phyloP scores from a whole-genome alignment of 2,329 filamentous ascomycete genomes.

The Aspergillus viridinutans region DNA sequence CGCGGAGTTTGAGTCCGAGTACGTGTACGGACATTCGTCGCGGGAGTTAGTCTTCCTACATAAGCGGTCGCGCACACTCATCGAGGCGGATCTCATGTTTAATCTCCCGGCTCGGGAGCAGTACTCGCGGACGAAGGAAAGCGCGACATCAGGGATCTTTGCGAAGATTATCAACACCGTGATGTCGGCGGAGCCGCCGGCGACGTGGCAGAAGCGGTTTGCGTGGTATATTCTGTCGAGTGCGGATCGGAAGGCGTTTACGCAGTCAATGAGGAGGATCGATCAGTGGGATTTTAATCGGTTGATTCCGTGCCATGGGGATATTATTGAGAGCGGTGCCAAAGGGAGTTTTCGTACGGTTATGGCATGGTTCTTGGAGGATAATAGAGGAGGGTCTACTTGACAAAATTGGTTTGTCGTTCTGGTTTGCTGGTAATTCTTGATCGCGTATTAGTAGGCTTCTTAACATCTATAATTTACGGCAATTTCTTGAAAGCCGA shows the following conservation, averaged over 20 bases:
- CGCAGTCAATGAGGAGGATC: constrained; percentile 65
- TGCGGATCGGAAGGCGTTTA: constrained; percentile 64
- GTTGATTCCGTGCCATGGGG: constrained; percentile 89
- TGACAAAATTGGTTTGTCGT: neutral
- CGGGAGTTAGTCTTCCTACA: constrained; percentile 86
- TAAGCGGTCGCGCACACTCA: constrained; percentile 71
- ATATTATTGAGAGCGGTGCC: constrained; percentile 70
- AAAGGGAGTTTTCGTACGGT: constrained; percentile 74
- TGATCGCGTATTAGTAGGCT: neutral
- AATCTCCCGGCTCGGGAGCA: constrained; percentile 87
- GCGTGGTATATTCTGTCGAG: constrained; percentile 69
- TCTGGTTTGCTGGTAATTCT: neutral
- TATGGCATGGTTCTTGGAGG: constrained; percentile 73
- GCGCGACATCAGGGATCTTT: constrained; percentile 53
- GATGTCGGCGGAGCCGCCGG: constrained; percentile 54
- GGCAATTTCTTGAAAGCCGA: neutral
- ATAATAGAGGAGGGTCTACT: constrained; percentile 24
- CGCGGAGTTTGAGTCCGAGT: constrained; percentile 79
- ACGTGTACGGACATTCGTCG: constrained; percentile 73
- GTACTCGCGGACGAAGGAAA: constrained; percentile 58
- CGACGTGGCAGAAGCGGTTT: constrained; percentile 74
- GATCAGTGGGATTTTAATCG: constrained; percentile 77
- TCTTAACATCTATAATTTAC: neutral
- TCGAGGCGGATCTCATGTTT: constrained; percentile 88
- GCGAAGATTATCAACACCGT: constrained; percentile 56